Evolutionary conservation across 768 basidiomycete species (phyloP), one percentile per base, ranked within the genome.

Genomic region (Lactarius quietus): DNA sequence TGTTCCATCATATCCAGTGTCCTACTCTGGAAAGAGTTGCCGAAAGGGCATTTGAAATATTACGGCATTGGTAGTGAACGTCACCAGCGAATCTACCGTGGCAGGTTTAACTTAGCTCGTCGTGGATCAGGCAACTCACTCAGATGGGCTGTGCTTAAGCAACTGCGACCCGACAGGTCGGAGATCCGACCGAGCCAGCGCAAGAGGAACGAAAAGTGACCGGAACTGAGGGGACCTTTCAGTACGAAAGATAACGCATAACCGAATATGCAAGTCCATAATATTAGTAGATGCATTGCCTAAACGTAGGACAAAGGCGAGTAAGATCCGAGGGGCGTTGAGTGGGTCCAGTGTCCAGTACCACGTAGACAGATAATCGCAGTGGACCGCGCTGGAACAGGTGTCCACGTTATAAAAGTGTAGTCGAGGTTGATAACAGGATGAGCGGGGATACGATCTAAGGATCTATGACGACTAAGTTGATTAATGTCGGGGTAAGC

Each of bases 1-100:
- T 15, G 18, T 20, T 9, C 38, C 15, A 48, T 48, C 43, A n/a
- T 17, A 41, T 36, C 54, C 28, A 65, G 45, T 14, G 60, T 18
- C 52, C 38, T 26, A 51, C 48, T 51, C 48, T 26, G 48, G 43
- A 59, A 43, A 64, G 20, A 60, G 43, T 55, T 36, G 20, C 41
- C 53, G n/a, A 15, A n/a, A 54, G 9, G 31, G 6, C 28, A 33
- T 29, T 29, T 54, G 53, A 54, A 31, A 33, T 33, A 4, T 20
- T 35, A 38, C 33, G 38, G 39, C 33, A 54, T 26, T 20, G 57
- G 51, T 45, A 20, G 45, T 60, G 20, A 43, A 45, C 51, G 31
- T 59, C 48, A 48, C 45, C 23, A 51, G 48, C 48, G 48, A 51
- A 51, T 51, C 48, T 51, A 15, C 26, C 48, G 26, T 48, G 23